Evolutionary conservation across 2,329 filamentous ascomycete genomes (phyloP).

Genomic region (Pseudogymnoascus sp.): DNA sequence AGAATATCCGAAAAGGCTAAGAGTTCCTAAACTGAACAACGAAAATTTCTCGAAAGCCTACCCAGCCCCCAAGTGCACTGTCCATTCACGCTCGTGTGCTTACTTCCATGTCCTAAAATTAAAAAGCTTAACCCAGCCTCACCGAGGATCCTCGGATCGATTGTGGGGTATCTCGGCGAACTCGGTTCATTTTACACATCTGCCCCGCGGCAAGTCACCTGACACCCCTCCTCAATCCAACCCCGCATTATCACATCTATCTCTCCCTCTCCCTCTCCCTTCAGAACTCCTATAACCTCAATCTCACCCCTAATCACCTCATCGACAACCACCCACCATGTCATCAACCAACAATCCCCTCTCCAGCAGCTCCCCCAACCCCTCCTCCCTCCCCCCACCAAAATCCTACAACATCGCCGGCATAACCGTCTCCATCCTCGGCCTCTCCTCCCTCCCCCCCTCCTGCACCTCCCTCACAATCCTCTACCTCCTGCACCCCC

Average conservation of each 20-base stretch:
- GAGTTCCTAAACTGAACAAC: not conserved
- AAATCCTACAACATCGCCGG: conserved; percentile 55
- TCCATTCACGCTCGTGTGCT: not conserved
- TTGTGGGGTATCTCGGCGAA: not conserved
- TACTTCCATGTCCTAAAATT: not conserved
- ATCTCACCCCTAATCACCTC: not conserved
- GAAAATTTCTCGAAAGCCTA: not conserved
- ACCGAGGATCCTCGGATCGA: not conserved
- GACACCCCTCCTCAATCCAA: not conserved
- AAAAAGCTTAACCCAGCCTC: not conserved
- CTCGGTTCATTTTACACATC: not conserved
- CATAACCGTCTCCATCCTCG: conserved; percentile 71
- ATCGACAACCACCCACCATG: not conserved
- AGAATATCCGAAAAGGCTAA: not conserved
- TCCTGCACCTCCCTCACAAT: conserved; percentile 53
- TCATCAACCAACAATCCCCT: not conserved
- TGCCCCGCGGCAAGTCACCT: not conserved
- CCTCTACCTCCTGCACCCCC: conserved; percentile 87
- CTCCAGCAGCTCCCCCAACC: conserved; percentile 19
- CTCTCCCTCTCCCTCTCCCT: not conserved
- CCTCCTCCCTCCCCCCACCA: conserved; percentile 58
- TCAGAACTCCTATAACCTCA: not conserved
- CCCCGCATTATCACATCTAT: not conserved
- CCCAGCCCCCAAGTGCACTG: not conserved
- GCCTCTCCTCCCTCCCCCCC: conserved; percentile 62